Conservation (phyloP, 2,329 filamentous ascomycete genomes). For the Paecilomyces formosus region DNA sequence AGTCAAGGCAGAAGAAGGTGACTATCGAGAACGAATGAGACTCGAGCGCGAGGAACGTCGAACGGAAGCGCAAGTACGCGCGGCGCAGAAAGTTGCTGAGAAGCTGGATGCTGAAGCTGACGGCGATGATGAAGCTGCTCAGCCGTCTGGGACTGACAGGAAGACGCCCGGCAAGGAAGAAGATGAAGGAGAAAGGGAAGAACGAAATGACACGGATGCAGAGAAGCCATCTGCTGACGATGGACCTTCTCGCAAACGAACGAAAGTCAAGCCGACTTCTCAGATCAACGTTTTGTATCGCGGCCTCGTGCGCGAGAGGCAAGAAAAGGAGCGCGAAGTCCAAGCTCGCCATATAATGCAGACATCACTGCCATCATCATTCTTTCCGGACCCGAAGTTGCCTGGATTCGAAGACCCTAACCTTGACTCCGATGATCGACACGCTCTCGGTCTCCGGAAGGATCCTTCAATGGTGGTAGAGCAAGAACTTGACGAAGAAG, state of each 20-base stretch:
- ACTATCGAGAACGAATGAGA: slow-evolving; percentile 66
- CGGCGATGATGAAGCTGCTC: slow-evolving; percentile 15
- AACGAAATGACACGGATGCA: slow-evolving; percentile 3
- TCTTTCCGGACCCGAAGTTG: slow-evolving; percentile 36
- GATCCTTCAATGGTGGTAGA: slow-evolving; percentile 35
- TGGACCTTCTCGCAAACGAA: not conserved
- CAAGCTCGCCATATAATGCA: slow-evolving; percentile 26
- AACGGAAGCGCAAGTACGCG: slow-evolving; percentile 62
- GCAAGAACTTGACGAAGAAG: slow-evolving; percentile 61
- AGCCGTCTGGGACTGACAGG: slow-evolving; percentile 5
- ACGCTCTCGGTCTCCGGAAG: slow-evolving; percentile 55
- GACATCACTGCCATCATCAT: slow-evolving; percentile 24
- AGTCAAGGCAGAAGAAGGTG: slow-evolving; percentile 57
- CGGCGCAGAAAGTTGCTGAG: slow-evolving; percentile 78
- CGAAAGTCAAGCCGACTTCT: slow-evolving; percentile 46
- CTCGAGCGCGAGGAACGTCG: slow-evolving; percentile 62
- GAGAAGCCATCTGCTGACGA: slow-evolving; percentile 1
- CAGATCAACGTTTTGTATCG: slow-evolving; percentile 74
- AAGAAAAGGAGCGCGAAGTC: slow-evolving; percentile 46
- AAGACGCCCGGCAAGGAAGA: slow-evolving; percentile 9
- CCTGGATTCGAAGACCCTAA: slow-evolving; percentile 62
- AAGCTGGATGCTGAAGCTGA: slow-evolving; percentile 56
- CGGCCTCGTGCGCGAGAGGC: slow-evolving; percentile 61
- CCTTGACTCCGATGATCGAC: slow-evolving; percentile 64
- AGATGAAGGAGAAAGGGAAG: slow-evolving; percentile 11